A percentile compares a stretch with the other conserved stretches of the same genome.
phyloP scores from a whole-genome alignment of 495 filamentous ascomycete genomes.

The Hyaloscypha finlandica region DNA sequence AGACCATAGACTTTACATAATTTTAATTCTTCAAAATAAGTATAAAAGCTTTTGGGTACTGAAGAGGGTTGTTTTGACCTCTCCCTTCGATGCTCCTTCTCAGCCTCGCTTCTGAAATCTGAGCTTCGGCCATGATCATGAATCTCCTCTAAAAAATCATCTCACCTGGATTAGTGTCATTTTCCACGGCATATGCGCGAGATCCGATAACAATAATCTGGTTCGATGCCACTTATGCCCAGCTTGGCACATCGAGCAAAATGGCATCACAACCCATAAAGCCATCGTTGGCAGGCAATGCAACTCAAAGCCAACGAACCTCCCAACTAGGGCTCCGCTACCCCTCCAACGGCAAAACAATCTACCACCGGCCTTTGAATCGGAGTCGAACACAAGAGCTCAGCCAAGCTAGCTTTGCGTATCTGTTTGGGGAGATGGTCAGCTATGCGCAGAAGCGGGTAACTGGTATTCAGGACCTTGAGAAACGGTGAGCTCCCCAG shows the following conservation, averaged over 20 bases:
- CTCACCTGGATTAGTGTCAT: neutral
- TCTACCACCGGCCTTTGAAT: constrained; percentile 95
- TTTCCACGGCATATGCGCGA: constrained; percentile 9
- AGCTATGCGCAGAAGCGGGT: constrained; percentile 89
- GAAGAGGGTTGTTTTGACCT: neutral
- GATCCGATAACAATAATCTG: neutral
- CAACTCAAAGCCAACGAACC: constrained; percentile 32
- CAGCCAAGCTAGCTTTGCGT: constrained; percentile 91
- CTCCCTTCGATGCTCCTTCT: neutral
- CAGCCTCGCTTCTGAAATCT: neutral
- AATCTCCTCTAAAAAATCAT: neutral
- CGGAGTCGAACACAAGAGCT: constrained; percentile 83
- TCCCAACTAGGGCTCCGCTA: constrained; percentile 73
- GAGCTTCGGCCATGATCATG: neutral
- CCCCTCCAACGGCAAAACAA: constrained; percentile 93
- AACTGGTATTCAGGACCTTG: constrained; percentile 88
- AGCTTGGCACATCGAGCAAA: constrained; percentile 8
- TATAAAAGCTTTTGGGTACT: neutral
- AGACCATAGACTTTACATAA: neutral
- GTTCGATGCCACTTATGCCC: constrained; percentile 18
- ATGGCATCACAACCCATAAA: constrained; percentile 45
- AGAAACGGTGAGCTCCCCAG: constrained; percentile 52
- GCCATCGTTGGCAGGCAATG: constrained; percentile 33
- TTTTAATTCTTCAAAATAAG: neutral
- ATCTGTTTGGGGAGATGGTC: constrained; percentile 96